Evolutionary conservation across 805 yeast genomes (phyloP).

Genomic region (Isabelozyma rhagii): DNA sequence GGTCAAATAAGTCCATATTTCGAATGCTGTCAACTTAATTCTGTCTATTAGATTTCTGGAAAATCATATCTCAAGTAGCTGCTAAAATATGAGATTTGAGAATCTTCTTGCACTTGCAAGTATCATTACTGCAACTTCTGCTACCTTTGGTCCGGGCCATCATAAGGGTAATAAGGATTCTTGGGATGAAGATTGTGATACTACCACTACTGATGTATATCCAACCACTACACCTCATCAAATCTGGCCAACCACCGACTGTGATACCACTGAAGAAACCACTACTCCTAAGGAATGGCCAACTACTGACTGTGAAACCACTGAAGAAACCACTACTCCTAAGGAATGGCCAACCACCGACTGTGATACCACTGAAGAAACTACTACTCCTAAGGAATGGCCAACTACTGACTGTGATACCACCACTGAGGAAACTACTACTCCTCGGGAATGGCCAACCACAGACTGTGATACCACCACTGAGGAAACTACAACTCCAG

Average conservation of each 20-base stretch:
- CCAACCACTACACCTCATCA: background rate
- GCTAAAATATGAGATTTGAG: conserved; percentile 4
- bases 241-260: background rate
- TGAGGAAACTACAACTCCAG: background rate
- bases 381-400: background rate
- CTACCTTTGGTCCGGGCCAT: background rate
- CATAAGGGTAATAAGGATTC: background rate
- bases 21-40: too few relatives aligned
- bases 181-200: background rate
- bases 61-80: too few relatives aligned
- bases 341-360: background rate
- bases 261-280: background rate
- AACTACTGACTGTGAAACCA: background rate
- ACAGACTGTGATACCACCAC: background rate
- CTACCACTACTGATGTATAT: background rate
- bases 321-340: background rate
- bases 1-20: too few relatives aligned
- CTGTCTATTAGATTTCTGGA: too few relatives aligned
- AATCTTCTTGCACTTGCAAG: conserved; percentile 2
- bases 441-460: background rate
- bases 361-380: background rate
- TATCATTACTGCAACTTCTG: conserved; percentile 1
- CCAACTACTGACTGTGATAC: background rate
- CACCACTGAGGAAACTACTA: background rate
- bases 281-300: background rate